Evolutionary conservation across 495 filamentous ascomycete species (phyloP), one percentile per base, ranked within the genome.

Genomic region (Lasiosphaeria ovina): DNA sequence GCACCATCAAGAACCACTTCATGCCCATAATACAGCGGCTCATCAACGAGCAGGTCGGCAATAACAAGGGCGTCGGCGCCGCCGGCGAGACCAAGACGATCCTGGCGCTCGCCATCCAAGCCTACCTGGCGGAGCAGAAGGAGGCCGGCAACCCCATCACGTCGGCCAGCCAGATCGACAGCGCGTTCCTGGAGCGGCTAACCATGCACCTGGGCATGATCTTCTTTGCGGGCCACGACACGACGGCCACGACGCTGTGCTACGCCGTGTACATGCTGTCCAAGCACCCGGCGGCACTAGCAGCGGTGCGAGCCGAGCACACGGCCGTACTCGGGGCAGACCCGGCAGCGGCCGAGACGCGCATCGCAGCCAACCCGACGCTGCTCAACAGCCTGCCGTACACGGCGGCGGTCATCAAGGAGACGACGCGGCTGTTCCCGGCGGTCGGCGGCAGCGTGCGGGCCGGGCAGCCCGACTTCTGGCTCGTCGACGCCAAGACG

Each of bases 61-160:
- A 10, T 24, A 16, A 6, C 3, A 34, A 12, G 24, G 24, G 24
- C 24, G 24, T 24, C 24, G 24, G 24, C 31, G 10, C n/a, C 31
- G 62, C 17, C 86, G 24, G n/a, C 6, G 36, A 34, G 24, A 38
- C 89, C 3, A 91, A 92, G 70, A 80, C 73, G 40, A 59, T 62
- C 58, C 60, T 56, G 48, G 52, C 57, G 10, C 66, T 72, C 17
- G 66, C 54, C 10, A 34, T 53, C 8, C 63, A 68, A 35, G 56
- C 62, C n/a, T 69, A 69, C 50, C 44, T 66, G 34, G 55, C 57
- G 3, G 60, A 69, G n/a, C 54, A 57, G 8, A 52, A 54, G 17
- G 33, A 55, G 34, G 51, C 53, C 24, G 42, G 35, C 7, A 51
- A 57, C 14, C 36, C 17, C 51, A 16, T 38, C 7, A 35, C 42